Evolutionary conservation across 2,329 filamentous ascomycete genomes (phyloP).

Genomic region (Xenosphaeropsis pyriputrescens): DNA sequence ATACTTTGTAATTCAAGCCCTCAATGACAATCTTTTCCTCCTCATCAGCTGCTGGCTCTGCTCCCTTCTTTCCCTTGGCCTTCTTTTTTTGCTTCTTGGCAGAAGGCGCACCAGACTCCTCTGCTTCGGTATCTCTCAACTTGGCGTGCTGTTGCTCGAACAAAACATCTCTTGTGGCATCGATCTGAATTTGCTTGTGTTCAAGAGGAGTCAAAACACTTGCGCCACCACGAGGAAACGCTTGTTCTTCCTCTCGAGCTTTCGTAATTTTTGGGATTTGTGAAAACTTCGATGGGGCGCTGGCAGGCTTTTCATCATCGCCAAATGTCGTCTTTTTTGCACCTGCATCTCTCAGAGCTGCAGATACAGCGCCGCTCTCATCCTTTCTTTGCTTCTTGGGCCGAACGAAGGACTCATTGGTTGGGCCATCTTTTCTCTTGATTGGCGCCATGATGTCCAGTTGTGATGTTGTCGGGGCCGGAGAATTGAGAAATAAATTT

Average conservation of each 20-base stretch:
- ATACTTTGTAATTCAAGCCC: slow-evolving; percentile 77
- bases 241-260: slow-evolving; percentile 65
- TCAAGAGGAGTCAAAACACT: slow-evolving; percentile 86
- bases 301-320: slow-evolving; percentile 8
- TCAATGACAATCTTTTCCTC: slow-evolving; percentile 57
- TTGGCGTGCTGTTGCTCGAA: slow-evolving; percentile 64
- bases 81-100: slow-evolving; percentile 36
- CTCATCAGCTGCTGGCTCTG: slow-evolving; percentile 29
- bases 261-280: slow-evolving; percentile 18
- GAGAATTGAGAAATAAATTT: no score
- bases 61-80: slow-evolving; percentile 34
- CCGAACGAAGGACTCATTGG: slow-evolving; percentile 17
- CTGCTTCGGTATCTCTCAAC: slow-evolving; percentile 19
- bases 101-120: slow-evolving; percentile 4
- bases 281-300: slow-evolving; percentile 2
- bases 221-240: slow-evolving; percentile 86
- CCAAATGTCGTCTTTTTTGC: slow-evolving; percentile 14
- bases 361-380: slow-evolving; percentile 3
- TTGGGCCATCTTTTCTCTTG: slow-evolving; percentile 17
- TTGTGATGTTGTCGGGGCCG: background rate
- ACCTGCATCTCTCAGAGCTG: slow-evolving; percentile 7
- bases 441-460: slow-evolving; percentile 15
- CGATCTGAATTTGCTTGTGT: slow-evolving; percentile 88
- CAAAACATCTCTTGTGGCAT: slow-evolving; percentile 82
- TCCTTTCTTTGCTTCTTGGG: slow-evolving; percentile 11